Conservation (phyloP, 495 filamentous ascomycete species). For the Staphylotrichum tortipilum region DNA sequence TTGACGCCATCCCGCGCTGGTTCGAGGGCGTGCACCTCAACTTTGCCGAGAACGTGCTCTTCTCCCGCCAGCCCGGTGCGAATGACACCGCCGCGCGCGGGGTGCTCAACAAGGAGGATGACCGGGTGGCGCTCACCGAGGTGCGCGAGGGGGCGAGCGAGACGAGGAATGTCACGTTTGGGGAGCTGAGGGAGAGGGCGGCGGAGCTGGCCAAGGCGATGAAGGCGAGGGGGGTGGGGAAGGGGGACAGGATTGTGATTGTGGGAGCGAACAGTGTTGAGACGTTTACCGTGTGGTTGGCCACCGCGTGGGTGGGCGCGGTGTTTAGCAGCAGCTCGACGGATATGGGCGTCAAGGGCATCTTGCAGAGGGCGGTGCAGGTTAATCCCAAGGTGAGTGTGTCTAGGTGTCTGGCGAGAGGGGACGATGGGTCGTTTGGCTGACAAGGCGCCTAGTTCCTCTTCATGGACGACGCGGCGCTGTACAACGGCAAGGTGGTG, state of each 20-base stretch:
- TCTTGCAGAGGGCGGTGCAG: conserved; percentile 64
- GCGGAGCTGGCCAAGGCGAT: conserved; percentile 54
- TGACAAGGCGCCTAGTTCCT: conserved; percentile 37
- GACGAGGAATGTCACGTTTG: conserved; percentile 53
- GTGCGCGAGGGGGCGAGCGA: conserved; percentile 60
- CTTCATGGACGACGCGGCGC: conserved; percentile 68
- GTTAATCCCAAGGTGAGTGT: conserved; percentile 49
- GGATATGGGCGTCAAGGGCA: conserved; percentile 70
- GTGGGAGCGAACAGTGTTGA: conserved; percentile 68
- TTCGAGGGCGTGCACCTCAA: conserved; percentile 57
- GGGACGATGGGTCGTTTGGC: neutral
- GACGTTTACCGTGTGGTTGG: conserved; percentile 58
- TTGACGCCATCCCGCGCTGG: conserved; percentile 61
- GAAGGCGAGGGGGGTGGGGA: conserved; percentile 50
- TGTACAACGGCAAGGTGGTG: conserved; percentile 70
- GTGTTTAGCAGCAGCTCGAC: conserved; percentile 65
- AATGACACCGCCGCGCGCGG: conserved; percentile 21
- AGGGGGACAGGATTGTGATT: conserved; percentile 63
- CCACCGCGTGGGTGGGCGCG: conserved; percentile 55
- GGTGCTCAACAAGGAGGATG: conserved; percentile 56
- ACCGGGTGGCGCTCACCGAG: conserved; percentile 59
- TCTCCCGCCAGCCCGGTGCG: conserved; percentile 28
- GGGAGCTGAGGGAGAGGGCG: conserved; percentile 47
- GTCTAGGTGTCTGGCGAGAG: neutral
- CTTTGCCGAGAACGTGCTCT: conserved; percentile 58